Percentiles rank a stretch among this genome's conserved stretches.
These are phyloP conservation scores for Musa beccarii DNA, from an alignment of 176 grass and related monocot genomes.

Conservation along the genomic window DNA sequence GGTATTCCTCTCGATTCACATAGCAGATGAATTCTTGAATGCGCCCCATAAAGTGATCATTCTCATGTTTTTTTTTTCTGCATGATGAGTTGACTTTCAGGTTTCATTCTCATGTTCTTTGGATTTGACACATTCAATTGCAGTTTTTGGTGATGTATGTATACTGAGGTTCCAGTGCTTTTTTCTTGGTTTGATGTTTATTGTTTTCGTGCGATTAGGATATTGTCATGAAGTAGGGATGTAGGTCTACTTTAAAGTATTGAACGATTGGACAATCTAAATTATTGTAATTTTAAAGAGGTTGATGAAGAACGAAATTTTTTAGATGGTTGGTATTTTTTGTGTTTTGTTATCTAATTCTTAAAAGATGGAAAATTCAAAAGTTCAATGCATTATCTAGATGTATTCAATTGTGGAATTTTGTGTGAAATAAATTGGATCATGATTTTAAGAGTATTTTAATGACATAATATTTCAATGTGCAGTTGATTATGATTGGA, in stretches of 20 bases:
- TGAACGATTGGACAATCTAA: not conserved
- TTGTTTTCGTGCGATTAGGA: not conserved
- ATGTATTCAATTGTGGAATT: not conserved
- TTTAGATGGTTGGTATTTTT: not conserved
- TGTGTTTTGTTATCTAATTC: not conserved
- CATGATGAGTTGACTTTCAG: not conserved
- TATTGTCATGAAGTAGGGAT: not conserved
- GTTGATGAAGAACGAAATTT: not conserved
- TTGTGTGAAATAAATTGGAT: not conserved
- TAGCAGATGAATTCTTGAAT: not conserved
- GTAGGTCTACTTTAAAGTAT: not conserved
- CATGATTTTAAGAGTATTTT: not conserved
- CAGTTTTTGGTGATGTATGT: not conserved
- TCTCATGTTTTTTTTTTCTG: not conserved
- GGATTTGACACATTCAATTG: not conserved
- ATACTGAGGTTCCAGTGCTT: not conserved
- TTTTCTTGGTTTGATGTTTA: too few species aligned
- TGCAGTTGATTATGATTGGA: slow-evolving; percentile 39
- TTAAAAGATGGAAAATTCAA: not conserved
- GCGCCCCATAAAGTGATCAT: not conserved
- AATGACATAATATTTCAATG: slow-evolving; percentile 15
- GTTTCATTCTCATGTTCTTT: not conserved
- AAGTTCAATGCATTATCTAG: not conserved
- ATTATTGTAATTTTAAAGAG: not conserved
- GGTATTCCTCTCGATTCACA: not conserved